Evolutionary conservation across 306 rosid genomes (phyloP), one percentile per base, ranked within the genome.

Genomic region (Lathyrus aphaca): DNA sequence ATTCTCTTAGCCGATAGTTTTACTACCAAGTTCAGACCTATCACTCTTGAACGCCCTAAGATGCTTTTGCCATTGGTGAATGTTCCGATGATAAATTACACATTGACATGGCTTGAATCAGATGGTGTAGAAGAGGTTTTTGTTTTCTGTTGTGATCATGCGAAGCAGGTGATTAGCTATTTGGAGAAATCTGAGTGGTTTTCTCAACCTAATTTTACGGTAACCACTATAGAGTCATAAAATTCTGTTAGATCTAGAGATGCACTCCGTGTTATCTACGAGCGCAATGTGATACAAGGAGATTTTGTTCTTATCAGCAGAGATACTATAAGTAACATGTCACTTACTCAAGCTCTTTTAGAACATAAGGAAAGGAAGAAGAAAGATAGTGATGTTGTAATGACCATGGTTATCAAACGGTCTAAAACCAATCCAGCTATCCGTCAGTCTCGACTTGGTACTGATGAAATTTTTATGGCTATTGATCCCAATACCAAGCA

Each of bases 11-110:
- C 99, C 12, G 99, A 95, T 79, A 91, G 96, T 54, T 95, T 95
- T 23, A 53, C 91, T 55, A 95, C 99, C 51, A 87, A 86, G 80
- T 95, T 95, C 86, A 85, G 92, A 51, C 99, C 99, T 61, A 95
- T 91, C 80, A 95, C 99, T 9, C 99, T 95, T 13, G 95, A 95
- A 78, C 96, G 97, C 70, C 97, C 99, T 71, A 94, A 94, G 99
- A 97, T 95, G 53, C 76, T 95, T 42, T 79, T 95, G 55, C 97
- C 99, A 2, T 63, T 95, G 1, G 96, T 84, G 19, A 95, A 95
- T 74, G 91, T 82, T 68, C 99, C 97, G 1, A 87, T 95, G 99
- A 91, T 95, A 57, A 72, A 88, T 77, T 95, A 91, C 84, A 83
- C 97, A 13, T 70, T 95, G 75, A 86, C 93, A 0, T 95, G 99